phyloP scores from a whole-genome alignment of 176 grass and related monocot genomes.

The Aegilops sharonensis region DNA sequence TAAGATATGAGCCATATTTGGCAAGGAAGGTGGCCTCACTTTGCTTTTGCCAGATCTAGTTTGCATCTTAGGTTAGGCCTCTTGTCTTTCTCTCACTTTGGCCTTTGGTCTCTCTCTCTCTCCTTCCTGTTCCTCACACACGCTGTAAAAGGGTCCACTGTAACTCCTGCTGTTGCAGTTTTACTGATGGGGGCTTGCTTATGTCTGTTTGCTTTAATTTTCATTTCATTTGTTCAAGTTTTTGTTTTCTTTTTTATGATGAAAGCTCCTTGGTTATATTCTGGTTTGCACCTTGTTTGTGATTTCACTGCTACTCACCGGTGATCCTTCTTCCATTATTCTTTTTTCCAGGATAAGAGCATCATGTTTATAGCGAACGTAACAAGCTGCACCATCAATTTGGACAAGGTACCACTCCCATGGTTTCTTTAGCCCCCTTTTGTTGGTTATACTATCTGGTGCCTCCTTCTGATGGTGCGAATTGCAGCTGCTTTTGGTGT shows the following conservation, averaged over 20 bases:
- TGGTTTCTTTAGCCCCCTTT: not conserved
- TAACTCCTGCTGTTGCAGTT: slow-evolving; percentile 21
- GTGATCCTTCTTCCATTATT: not conserved
- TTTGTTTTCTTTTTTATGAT: not conserved
- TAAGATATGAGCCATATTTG: slow-evolving; percentile 40
- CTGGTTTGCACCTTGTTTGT: slow-evolving; percentile 14
- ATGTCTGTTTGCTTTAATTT: not conserved
- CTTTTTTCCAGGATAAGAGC: slow-evolving; percentile 12
- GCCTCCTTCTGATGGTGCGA: not conserved
- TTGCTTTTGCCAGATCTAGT: slow-evolving; percentile 37
- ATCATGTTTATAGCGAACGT: not conserved
- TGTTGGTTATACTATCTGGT: not conserved
- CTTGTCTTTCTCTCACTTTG: slow-evolving; percentile 1
- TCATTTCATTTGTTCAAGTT: not conserved
- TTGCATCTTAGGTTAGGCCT: slow-evolving; percentile 31
- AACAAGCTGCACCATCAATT: not conserved
- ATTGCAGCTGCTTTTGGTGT: not conserved
- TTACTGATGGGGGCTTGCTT: slow-evolving; percentile 1
- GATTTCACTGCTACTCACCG: slow-evolving; percentile 13
- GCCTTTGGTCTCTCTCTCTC: not conserved
- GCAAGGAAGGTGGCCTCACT: slow-evolving; percentile 31
- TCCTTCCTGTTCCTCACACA: not conserved
- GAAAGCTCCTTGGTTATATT: not conserved
- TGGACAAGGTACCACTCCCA: slow-evolving; percentile 8
- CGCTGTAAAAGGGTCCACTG: slow-evolving; percentile 18